A percentile compares a stretch with the other conserved stretches of the same genome.
These are phyloP conservation scores for Serendipita sp. DNA, from an alignment of 768 basidiomycete species.

Conservation along the genomic window DNA sequence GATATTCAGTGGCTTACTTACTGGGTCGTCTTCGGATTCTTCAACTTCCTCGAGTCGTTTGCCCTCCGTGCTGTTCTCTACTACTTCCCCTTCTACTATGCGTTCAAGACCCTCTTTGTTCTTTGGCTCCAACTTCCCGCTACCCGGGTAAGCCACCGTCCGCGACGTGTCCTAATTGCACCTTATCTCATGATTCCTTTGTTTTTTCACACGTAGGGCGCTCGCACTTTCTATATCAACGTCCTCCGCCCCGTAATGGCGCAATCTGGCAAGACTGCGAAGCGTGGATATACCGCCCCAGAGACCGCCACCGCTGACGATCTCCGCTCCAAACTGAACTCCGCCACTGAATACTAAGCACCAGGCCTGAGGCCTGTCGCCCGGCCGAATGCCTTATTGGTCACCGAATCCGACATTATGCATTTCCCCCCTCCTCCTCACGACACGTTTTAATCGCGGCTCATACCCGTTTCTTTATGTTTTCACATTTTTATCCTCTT, in stretches of 20 bases:
- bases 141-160: constrained; percentile 49
- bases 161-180: constrained; percentile 15
- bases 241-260: constrained; percentile 68
- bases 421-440: too few species aligned
- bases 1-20: constrained; percentile 96
- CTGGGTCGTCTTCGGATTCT: constrained; percentile 89
- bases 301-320: constrained; percentile 35
- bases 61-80: constrained; percentile 73
- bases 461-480: constrained; percentile 8
- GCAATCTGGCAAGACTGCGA: constrained; percentile 18
- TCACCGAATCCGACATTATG: constrained; percentile 6
- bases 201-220: constrained; percentile 40
- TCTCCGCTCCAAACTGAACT: constrained; percentile 31
- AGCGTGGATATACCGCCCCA: constrained; percentile 29
- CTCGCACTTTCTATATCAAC: constrained; percentile 61
- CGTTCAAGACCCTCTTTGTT: constrained; percentile 81
- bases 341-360: constrained; percentile 18
- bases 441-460: neutral
- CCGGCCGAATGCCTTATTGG: neutral
- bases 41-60: constrained; percentile 84
- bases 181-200: constrained; percentile 10
- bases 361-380: neutral
- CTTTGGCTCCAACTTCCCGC: constrained; percentile 82
- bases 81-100: constrained; percentile 90
- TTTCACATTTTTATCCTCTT: constrained; percentile 8